Evolutionary conservation across 1,284 basidiomycete genomes (phyloP), one percentile per base, ranked within the genome.

Genomic region (Moesziomyces globuligerus): DNA sequence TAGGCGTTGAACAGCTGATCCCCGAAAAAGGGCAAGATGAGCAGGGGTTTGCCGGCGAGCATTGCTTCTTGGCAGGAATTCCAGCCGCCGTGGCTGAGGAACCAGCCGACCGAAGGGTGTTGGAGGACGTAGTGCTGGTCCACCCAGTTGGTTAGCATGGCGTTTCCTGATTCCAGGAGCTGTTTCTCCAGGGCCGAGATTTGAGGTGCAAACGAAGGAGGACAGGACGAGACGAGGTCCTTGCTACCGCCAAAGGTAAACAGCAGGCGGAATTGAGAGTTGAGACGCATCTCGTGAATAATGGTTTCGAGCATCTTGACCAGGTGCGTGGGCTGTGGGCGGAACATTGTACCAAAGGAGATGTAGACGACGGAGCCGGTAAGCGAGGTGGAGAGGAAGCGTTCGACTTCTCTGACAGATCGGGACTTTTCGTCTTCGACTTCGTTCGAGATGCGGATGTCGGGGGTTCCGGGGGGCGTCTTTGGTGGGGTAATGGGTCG

Each of bases 21-120:
- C 13, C 48, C 48, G 18, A 50, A 50, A 26, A 50, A 50, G 18
- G 48, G 48, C 11, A 50, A 21, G 17, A 50, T 26, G n/a, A 50
- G 21, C 26, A 50, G 29, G 3, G 48, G 48, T 17, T 42, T 50
- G 18, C 48, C 48, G 17, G 48, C 40, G 10, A 50, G 48, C 39
- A 50, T 32, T 4, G 48, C 18, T n/a, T 50, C 48, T 20, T 50
- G 48, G 32, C 39, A 32, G 39, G 26, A 32, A 26, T 50, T 50
- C 48, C 48, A 50, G 39, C 48, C 48, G 17, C 48, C 48, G 32
- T 50, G 48, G 26, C 48, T 50, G 40, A 50, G 48, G 48, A 50
- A 50, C 37, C 38, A 50, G 20, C 48, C 48, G 17, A 39, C 37
- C 26, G 48, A 15, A 17, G 39, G 39, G n/a, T 50, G 48, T 25